Evolutionary conservation across 106 monocot species (phyloP), one percentile per base, ranked within the genome.

Genomic region (Dendrobium chrysotoxum): DNA sequence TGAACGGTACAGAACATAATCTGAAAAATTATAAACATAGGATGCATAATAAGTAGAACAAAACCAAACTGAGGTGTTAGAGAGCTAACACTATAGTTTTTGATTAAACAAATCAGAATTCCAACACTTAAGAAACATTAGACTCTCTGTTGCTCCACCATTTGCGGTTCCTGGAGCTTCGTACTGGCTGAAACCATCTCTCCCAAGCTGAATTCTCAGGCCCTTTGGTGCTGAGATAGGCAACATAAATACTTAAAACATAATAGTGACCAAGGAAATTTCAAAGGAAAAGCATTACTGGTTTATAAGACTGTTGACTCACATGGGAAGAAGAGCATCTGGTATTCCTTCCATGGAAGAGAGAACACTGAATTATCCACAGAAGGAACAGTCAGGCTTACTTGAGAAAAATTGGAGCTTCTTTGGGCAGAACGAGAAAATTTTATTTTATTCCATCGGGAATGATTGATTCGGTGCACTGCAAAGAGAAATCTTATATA

Each of bases 101-200:
- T 13, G 13, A 11, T 15, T 50, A 1, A 50, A 50, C 13, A 50
- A 50, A 50, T 50, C 50, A 50, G 31, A 70, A 13, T 70, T 30
- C 31, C n/a, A 30, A 30, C 13, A 35, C 40, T 70, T 39, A 78
- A 53, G 78, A 38, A 28, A 61, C 75, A 18, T 53, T 18, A 40
- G 81, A 81, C 15, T 28, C 31, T 35, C 44, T 77, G n/a, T 45
- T 30, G 41, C 39, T 77, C 67, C 82, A 82, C 82, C 82, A 82
- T 70, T 82, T 82, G 31, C 77, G 77, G 12, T 74, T 55, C 41
- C 81, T 55, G 8, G 82, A 77, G 82, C 82, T 77, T 46, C 82
- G 77, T 10, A 82, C 67, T 1, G 45, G 82, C 47, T 82, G 77
- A 31, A 82, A 82, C 82, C 82, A 82, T 50, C 82, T 41, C 31